A percentile compares a stretch with the other conserved stretches of the same genome.
Conservation (phyloP, 2,329 filamentous ascomycete genomes). For the Colletotrichum musicola region DNA sequence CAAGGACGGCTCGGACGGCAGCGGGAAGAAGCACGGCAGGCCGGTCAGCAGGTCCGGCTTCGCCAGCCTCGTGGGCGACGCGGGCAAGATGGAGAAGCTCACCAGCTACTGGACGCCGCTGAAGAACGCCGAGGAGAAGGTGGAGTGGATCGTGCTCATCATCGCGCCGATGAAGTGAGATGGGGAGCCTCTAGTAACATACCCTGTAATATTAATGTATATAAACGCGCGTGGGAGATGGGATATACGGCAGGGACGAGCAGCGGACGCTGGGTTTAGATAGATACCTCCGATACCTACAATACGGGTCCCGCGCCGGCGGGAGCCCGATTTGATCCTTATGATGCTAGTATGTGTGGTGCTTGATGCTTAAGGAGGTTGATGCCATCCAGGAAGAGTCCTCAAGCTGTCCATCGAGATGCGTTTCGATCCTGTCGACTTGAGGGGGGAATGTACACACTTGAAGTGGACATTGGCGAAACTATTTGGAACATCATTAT, state of each 20-base stretch:
- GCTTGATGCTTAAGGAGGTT: too few species aligned
- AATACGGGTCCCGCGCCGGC: background rate
- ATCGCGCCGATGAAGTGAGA: slow-evolving; percentile 30
- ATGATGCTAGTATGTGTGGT: too few species aligned
- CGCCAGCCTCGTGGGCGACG: slow-evolving; percentile 32
- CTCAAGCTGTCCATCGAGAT: too few species aligned
- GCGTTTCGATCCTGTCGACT: too few species aligned
- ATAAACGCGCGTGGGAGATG: background rate
- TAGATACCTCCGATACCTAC: background rate
- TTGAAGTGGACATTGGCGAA: too few species aligned
- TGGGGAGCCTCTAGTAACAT: rapidly evolving
- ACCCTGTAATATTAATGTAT: slow-evolving; percentile 23
- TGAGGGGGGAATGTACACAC: too few species aligned
- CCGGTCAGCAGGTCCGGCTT: slow-evolving; percentile 35
- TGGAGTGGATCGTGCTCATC: slow-evolving; percentile 39
- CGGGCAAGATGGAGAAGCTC: slow-evolving; percentile 31
- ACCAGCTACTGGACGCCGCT: slow-evolving; percentile 40
- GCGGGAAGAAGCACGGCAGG: slow-evolving; percentile 17
- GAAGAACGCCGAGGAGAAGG: slow-evolving; percentile 34
- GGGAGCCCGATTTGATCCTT: too few species aligned
- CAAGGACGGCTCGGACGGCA: slow-evolving; percentile 24
- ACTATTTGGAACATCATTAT: too few species aligned
- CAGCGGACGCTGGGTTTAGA: background rate
- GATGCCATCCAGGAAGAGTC: too few species aligned
- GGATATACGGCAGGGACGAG: background rate